Percentiles rank a stretch among this genome's conserved stretches.
Conservation (phyloP, 2,329 filamentous ascomycete genomes). For the Beauveria sp. region DNA sequence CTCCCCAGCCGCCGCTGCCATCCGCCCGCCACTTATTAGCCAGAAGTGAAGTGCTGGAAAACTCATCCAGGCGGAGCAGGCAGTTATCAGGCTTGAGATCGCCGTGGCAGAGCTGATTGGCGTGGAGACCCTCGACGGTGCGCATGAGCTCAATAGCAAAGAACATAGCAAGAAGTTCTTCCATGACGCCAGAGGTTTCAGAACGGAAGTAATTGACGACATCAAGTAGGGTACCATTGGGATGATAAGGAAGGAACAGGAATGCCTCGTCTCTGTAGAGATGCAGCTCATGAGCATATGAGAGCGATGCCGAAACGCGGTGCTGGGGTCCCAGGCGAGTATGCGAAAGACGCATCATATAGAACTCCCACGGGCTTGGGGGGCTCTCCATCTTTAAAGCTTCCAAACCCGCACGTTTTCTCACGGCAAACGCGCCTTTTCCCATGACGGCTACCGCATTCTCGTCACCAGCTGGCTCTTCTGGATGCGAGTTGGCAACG, state of each 20-base stretch:
- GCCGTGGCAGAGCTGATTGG: slow-evolving; percentile 74
- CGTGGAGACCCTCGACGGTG: slow-evolving; percentile 79
- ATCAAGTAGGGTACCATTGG: slow-evolving; percentile 90
- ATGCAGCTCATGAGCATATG: slow-evolving; percentile 83
- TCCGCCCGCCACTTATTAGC: slow-evolving; percentile 60
- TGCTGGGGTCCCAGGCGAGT: slow-evolving; percentile 63
- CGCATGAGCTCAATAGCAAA: slow-evolving; percentile 87
- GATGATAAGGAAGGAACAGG: slow-evolving; percentile 77
- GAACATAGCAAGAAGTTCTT: slow-evolving; percentile 90
- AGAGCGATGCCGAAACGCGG: slow-evolving; percentile 68
- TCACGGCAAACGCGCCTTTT: slow-evolving; percentile 50
- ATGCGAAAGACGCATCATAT: slow-evolving; percentile 82
- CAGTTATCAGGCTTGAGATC: slow-evolving; percentile 96
- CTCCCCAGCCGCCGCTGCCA: slow-evolving; percentile 69
- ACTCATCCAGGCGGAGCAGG: slow-evolving; percentile 68
- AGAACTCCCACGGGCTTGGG: slow-evolving; percentile 88
- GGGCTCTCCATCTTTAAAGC: slow-evolving; percentile 93
- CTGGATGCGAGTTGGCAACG: slow-evolving; percentile 61
- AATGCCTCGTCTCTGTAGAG: slow-evolving; percentile 86
- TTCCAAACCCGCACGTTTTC: slow-evolving; percentile 56
- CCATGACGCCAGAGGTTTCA: slow-evolving; percentile 68
- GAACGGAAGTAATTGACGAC: slow-evolving; percentile 79
- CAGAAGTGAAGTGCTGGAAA: slow-evolving; percentile 37
- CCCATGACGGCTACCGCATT: slow-evolving; percentile 47
- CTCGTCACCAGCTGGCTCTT: slow-evolving; percentile 36